Evolutionary conservation across 2,329 filamentous ascomycete genomes (phyloP).

Genomic region (Penicillium glabrum): DNA sequence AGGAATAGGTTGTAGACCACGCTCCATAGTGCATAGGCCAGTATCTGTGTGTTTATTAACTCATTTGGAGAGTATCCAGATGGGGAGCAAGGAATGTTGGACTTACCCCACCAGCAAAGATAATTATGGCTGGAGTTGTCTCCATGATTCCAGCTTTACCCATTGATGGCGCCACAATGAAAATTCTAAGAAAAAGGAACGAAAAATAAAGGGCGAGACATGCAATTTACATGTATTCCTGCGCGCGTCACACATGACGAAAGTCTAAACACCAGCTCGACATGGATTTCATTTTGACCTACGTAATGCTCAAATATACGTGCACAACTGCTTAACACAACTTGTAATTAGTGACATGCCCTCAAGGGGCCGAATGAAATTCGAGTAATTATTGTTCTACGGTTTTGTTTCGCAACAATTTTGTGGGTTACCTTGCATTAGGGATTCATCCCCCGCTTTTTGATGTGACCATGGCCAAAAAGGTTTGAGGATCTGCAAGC

Average conservation of each 20-base stretch:
- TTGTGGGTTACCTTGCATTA: background rate
- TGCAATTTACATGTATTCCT: background rate
- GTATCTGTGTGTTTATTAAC: background rate
- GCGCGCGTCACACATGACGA: background rate
- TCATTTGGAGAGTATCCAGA: background rate
- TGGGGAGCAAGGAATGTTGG: background rate
- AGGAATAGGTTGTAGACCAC: constrained; percentile 28
- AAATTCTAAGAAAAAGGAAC: background rate
- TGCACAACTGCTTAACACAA: background rate
- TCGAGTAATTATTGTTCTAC: background rate
- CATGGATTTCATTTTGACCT: background rate
- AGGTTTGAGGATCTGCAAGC: background rate
- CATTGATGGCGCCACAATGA: background rate
- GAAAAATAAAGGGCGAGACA: background rate
- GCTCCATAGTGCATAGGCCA: constrained; percentile 3
- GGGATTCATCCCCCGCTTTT: background rate
- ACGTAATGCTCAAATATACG: too few relatives aligned
- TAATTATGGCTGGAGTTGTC: background rate
- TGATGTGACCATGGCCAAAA: background rate
- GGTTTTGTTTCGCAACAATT: background rate
- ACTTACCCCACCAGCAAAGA: background rate
- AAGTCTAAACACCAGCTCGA: background rate
- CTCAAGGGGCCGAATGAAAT: background rate
- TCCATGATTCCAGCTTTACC: background rate
- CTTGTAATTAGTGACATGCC: background rate